A percentile compares a stretch with the other conserved stretches of the same genome.
Conservation (phyloP, 108 stramenopile genomes). For the Conticribra guillardii region DNA sequence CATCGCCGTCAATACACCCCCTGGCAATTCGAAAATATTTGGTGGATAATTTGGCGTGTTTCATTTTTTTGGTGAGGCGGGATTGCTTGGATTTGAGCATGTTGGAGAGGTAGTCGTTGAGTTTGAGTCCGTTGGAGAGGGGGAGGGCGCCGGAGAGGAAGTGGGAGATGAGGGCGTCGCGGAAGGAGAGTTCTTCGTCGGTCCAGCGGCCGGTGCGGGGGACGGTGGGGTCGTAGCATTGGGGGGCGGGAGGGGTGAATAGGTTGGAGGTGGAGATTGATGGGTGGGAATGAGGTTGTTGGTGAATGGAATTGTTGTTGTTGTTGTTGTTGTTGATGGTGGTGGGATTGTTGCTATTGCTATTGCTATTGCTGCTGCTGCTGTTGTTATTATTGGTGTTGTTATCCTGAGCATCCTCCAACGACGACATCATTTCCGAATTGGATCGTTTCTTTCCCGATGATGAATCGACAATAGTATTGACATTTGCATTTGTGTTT, state of each 20-base stretch:
- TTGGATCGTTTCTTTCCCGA: slow-evolving; percentile 7
- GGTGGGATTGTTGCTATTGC: slow-evolving; percentile 3
- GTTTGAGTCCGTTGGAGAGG: slow-evolving; percentile 70
- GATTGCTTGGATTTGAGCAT: slow-evolving; percentile 91
- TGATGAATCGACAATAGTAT: not conserved
- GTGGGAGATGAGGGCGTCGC: slow-evolving; percentile 72
- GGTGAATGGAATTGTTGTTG: not conserved
- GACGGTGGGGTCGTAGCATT: slow-evolving; percentile 42
- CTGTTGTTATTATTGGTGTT: slow-evolving; percentile 6
- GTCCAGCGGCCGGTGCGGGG: slow-evolving; percentile 88
- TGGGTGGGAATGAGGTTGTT: no score
- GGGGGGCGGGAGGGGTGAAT: slow-evolving; percentile 9
- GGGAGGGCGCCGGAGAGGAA: slow-evolving; percentile 77
- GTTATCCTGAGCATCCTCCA: no score
- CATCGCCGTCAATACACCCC: no score
- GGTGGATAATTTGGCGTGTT: slow-evolving; percentile 81
- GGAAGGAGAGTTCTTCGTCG: slow-evolving; percentile 74
- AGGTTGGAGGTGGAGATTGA: no score
- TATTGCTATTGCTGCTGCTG: no score
- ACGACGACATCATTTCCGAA: slow-evolving; percentile 1
- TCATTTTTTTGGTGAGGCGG: slow-evolving; percentile 94
- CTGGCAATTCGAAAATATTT: no score
- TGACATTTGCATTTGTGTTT: not conserved
- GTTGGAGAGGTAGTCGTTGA: slow-evolving; percentile 86
- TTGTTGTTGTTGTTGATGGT: not conserved